Evolutionary conservation across 2,329 filamentous ascomycete genomes (phyloP).

Genomic region (Ramularia endophylla): DNA sequence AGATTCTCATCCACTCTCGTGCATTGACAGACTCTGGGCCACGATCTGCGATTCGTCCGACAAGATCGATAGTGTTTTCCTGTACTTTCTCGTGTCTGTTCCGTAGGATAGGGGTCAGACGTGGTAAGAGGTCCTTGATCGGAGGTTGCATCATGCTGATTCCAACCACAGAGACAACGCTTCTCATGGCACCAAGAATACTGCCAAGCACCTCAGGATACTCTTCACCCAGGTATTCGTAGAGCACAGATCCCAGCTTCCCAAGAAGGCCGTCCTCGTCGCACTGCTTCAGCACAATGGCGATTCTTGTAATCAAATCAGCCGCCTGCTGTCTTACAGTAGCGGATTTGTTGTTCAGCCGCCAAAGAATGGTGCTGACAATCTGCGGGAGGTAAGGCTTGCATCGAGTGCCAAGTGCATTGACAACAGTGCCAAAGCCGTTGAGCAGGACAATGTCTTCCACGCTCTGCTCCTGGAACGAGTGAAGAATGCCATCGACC

Average conservation of each 20-base stretch:
- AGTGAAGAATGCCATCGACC: constrained; percentile 89
- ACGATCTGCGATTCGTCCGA: constrained; percentile 94
- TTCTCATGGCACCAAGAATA: constrained; percentile 88
- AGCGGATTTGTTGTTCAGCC: constrained; percentile 95
- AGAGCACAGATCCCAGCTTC: constrained; percentile 88
- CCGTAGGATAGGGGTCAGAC: constrained; percentile 93
- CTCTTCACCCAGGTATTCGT: constrained; percentile 97
- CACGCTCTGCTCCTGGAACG: constrained; percentile 96
- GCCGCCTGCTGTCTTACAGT: constrained; percentile 96
- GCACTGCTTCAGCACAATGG: constrained; percentile 98
- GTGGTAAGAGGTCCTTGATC: constrained; percentile 90
- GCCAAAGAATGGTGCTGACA: constrained; percentile 91
- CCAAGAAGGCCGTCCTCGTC: constrained; percentile 94
- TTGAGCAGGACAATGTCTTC: constrained; percentile 96
- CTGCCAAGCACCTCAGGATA: constrained; percentile 97
- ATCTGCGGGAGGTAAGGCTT: constrained; percentile 97
- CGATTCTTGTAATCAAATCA: constrained; percentile 92
- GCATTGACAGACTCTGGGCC: constrained; percentile 96
- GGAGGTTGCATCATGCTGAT: constrained; percentile 98
- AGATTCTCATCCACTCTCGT: constrained; percentile 99
- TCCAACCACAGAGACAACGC: constrained; percentile 95
- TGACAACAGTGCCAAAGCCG: constrained; percentile 95
- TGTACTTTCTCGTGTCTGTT: constrained; percentile 99
- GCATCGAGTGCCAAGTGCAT: constrained; percentile 85
- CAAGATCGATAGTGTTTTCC: constrained; percentile 97